Evolutionary conservation across 305 asterid genomes (phyloP).

Genomic region (Fraxinus latifolia): DNA sequence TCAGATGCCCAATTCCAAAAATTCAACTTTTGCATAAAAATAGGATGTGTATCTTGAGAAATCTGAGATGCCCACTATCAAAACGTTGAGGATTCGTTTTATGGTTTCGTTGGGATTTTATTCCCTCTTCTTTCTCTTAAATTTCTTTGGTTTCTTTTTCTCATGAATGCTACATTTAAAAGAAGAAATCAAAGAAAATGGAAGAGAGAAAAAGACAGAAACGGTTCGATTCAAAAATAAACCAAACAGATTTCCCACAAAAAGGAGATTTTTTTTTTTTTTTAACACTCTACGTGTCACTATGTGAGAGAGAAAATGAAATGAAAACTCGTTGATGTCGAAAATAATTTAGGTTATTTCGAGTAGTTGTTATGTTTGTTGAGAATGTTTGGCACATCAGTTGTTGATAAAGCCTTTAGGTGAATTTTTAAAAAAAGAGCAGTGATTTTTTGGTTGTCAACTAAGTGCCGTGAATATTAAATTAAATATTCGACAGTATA

Average conservation of each 20-base stretch:
- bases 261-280: conserved; percentile 17
- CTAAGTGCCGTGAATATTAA: no score
- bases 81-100: background rate
- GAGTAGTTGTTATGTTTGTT: background rate
- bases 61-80: conserved; percentile 25
- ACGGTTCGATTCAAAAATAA: conserved; percentile 22
- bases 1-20: background rate
- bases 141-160: conserved; percentile 29
- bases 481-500: background rate
- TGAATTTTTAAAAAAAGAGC: no score
- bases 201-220: conserved; percentile 21
- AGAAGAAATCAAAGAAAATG: conserved; percentile 22
- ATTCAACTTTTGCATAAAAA: conserved; percentile 5
- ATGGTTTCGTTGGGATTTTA: background rate
- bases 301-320: conserved; percentile 35
- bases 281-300: background rate
- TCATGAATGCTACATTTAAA: conserved; percentile 2
- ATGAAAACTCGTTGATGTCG: conserved; percentile 34
- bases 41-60: background rate
- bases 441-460: background rate
- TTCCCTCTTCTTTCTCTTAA: conserved; percentile 23
- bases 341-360: conserved; percentile 24
- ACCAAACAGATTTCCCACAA: conserved; percentile 27
- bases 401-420: background rate
- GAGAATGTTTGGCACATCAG: background rate